phyloP scores from a whole-genome alignment of 2,329 filamentous ascomycete species.

The Alternaria postmessia region DNA sequence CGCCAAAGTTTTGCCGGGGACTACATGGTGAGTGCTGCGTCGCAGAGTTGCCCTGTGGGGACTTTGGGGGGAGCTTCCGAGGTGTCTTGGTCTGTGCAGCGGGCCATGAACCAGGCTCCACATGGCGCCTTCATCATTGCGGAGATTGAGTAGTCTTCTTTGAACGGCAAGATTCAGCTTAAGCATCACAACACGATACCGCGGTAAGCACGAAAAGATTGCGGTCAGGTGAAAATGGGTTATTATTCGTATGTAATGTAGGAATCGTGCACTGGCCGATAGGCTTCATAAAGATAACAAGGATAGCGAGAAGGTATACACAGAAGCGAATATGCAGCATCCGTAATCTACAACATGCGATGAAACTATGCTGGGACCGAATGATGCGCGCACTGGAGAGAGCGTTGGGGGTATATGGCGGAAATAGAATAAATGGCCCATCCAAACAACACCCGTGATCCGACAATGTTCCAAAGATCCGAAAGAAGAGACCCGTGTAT shows the following conservation, averaged over 20 bases:
- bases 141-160: not conserved
- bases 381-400: slow-evolving; percentile 23
- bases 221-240: not conserved
- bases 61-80: slow-evolving; percentile 8
- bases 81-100: slow-evolving; percentile 17
- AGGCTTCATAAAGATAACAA: not conserved
- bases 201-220: not conserved
- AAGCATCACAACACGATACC: not conserved
- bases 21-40: slow-evolving; percentile 30
- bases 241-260: slow-evolving; percentile 12
- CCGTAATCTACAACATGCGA: slow-evolving; percentile 10
- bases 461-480: slow-evolving; percentile 1
- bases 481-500: slow-evolving; percentile 4
- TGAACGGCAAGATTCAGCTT: not conserved
- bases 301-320: slow-evolving; percentile 21
- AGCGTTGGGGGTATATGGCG: slow-evolving; percentile 45
- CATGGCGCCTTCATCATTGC: not conserved
- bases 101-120: not conserved
- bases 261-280: not conserved
- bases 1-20: slow-evolving; percentile 4
- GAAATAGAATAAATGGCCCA: slow-evolving; percentile 21
- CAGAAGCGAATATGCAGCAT: slow-evolving; percentile 20
- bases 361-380: slow-evolving; percentile 17
- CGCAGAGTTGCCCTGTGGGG: slow-evolving; percentile 10
- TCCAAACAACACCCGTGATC: slow-evolving; percentile 12